These are phyloP conservation scores for Acmispon strigosus DNA, from an alignment of 306 rosid genomes.

Conservation along the genomic window DNA sequence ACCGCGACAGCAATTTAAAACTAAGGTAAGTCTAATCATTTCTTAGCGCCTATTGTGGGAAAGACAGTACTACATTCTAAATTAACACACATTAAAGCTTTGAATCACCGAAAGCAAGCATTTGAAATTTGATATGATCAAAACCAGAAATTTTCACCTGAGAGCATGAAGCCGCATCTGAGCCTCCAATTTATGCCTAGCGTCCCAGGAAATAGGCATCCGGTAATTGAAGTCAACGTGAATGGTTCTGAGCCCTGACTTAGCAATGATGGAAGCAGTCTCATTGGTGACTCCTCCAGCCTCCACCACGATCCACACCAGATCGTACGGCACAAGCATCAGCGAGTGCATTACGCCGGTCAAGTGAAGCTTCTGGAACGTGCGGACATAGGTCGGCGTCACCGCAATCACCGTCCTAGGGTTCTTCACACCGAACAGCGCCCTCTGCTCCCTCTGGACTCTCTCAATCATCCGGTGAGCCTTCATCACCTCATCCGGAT, in stretches of 20 bases:
- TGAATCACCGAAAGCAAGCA: not conserved
- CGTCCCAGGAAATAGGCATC: slow-evolving; percentile 84
- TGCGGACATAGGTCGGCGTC: slow-evolving; percentile 74
- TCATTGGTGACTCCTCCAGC: slow-evolving; percentile 82
- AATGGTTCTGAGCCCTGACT: slow-evolving; percentile 61
- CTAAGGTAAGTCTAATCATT: too few relatives aligned
- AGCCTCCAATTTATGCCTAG: slow-evolving; percentile 70
- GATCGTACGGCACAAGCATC: slow-evolving; percentile 75
- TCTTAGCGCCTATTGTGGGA: not conserved
- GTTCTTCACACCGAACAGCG: slow-evolving; percentile 69
- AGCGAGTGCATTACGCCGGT: slow-evolving; percentile 88
- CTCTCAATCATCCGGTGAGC: slow-evolving; percentile 84
- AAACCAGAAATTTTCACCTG: slow-evolving; percentile 33
- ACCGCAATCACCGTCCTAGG: slow-evolving; percentile 64
- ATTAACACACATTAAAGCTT: not conserved
- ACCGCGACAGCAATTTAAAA: too few relatives aligned
- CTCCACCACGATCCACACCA: slow-evolving; percentile 92
- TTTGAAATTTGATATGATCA: not conserved
- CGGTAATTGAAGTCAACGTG: slow-evolving; percentile 60
- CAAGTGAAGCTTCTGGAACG: slow-evolving; percentile 90
- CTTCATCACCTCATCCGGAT: slow-evolving; percentile 78
- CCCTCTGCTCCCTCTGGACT: slow-evolving; percentile 84
- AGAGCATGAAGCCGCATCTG: slow-evolving; percentile 83
- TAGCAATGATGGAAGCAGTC: slow-evolving; percentile 65
- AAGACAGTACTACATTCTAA: not conserved